These are phyloP conservation scores for Lichtheimia corymbifera DNA, from an alignment of 371 early-diverging fungal genomes.

Conservation along the genomic window DNA sequence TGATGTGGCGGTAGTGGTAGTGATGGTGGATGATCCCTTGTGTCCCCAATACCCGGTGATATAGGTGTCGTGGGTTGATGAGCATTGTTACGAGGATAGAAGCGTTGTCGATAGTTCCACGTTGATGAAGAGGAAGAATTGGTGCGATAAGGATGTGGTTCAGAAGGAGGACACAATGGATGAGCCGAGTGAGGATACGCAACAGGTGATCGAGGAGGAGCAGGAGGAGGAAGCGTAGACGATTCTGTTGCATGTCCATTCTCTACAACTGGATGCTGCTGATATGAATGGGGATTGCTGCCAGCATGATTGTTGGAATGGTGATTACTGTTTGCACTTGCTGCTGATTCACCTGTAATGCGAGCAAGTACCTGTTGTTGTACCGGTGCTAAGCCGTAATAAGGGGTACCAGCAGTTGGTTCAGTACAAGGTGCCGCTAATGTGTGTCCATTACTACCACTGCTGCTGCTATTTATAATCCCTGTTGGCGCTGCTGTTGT, in stretches of 20 bases:
- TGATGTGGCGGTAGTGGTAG: neutral
- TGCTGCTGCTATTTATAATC: too few species aligned
- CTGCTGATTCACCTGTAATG: slow-evolving; percentile 23
- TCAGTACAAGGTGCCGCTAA: neutral
- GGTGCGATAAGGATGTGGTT: slow-evolving; percentile 7
- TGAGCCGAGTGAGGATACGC: slow-evolving; percentile 44
- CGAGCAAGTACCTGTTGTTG: slow-evolving; percentile 43
- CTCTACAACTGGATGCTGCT: slow-evolving; percentile 7
- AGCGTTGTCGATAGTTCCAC: neutral
- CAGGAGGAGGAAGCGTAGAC: slow-evolving; percentile 1
- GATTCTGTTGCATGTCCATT: slow-evolving; percentile 1
- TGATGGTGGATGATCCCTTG: too few species aligned
- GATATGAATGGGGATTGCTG: neutral
- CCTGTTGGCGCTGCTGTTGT: neutral
- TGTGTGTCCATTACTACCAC: neutral
- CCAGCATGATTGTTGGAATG: too few species aligned
- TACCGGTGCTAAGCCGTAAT: slow-evolving; percentile 20
- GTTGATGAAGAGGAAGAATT: neutral
- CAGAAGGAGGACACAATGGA: slow-evolving; percentile 33
- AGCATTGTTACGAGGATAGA: neutral
- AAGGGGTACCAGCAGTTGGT: neutral
- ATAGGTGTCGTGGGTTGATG: slow-evolving; percentile 22
- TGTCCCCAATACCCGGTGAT: slow-evolving; percentile 11
- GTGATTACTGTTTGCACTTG: neutral
- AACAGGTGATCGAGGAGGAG: slow-evolving; percentile 20